phyloP scores from a whole-genome alignment of 192 early-diverging fungal genomes.

The Linnemannia hyalina region DNA sequence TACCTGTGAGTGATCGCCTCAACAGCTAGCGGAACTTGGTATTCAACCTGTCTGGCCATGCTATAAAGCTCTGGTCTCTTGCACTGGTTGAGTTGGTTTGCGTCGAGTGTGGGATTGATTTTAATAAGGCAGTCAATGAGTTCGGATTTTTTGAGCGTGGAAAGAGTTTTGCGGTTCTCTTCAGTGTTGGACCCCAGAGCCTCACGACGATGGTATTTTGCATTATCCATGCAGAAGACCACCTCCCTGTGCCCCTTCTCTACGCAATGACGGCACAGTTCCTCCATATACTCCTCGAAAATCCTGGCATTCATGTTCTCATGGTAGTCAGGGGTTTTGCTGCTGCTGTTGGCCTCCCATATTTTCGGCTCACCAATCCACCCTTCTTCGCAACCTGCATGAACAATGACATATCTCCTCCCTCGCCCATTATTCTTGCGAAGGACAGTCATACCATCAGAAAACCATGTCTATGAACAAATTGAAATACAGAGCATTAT shows the following conservation, averaged over 20 bases:
- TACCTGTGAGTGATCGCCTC: conserved; percentile 9
- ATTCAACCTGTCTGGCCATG: conserved; percentile 1
- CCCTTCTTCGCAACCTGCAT: conserved; percentile 13
- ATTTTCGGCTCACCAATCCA: conserved; percentile 18
- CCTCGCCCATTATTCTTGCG: neutral
- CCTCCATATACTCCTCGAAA: conserved; percentile 21
- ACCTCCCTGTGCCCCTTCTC: conserved; percentile 5
- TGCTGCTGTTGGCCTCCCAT: conserved; percentile 18
- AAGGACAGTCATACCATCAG: conserved; percentile 10
- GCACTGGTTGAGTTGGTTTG: neutral
- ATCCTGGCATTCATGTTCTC: conserved; percentile 22
- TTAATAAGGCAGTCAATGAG: neutral
- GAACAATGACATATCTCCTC: conserved; percentile 13
- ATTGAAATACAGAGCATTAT: too few species aligned
- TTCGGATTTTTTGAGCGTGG: neutral
- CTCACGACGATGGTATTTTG: conserved; percentile 29
- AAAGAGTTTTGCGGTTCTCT: conserved; percentile 16
- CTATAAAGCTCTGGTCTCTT: neutral
- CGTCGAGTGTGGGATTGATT: neutral
- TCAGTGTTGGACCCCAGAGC: neutral
- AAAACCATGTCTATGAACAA: conserved; percentile 26
- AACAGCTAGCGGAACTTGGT: neutral
- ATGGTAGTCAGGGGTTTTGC: neutral
- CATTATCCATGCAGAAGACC: conserved; percentile 41
- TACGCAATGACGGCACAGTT: neutral